phyloP scores from a whole-genome alignment of 2,329 filamentous ascomycete genomes.

The Aspergillus sp. region DNA sequence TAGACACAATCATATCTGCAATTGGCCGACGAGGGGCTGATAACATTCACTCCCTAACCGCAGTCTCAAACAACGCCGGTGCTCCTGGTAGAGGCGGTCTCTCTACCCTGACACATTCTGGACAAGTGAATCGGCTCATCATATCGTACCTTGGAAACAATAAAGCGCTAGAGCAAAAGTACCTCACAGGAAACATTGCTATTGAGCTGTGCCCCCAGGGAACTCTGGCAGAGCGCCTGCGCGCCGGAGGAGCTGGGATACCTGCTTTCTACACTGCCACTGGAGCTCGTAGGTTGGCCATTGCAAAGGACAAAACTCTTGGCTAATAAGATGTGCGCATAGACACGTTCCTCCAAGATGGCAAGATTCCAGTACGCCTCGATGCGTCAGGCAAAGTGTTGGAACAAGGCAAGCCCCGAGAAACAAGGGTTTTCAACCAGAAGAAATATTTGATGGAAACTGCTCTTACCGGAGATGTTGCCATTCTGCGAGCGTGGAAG shows the following conservation, averaged over 20 bases:
- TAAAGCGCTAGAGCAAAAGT: constrained; percentile 72
- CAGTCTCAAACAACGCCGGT: constrained; percentile 80
- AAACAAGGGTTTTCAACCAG: constrained; percentile 71
- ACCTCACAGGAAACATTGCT: constrained; percentile 70
- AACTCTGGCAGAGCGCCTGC: constrained; percentile 51
- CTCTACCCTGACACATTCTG: constrained; percentile 65
- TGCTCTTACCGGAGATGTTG: constrained; percentile 72
- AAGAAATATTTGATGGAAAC: constrained; percentile 76
- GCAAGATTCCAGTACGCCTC: constrained; percentile 66
- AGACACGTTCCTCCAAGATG: constrained; percentile 41
- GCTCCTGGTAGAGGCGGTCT: constrained; percentile 67
- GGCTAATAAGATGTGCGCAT: not conserved
- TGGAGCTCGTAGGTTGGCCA: constrained; percentile 58
- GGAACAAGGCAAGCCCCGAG: constrained; percentile 64
- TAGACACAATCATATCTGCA: constrained; percentile 70
- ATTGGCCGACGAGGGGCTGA: constrained; percentile 62
- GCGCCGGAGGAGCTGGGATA: constrained; percentile 73
- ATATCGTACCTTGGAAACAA: constrained; percentile 76
- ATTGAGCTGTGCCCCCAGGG: constrained; percentile 77
- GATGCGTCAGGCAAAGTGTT: constrained; percentile 80
- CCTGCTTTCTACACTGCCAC: constrained; percentile 81
- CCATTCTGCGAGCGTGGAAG: constrained; percentile 74
- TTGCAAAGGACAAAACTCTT: not conserved
- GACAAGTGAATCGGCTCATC: constrained; percentile 71
- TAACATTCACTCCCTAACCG: constrained; percentile 61